phyloP scores from a whole-genome alignment of 768 basidiomycete genomes.

The Naganishia kalamii region DNA sequence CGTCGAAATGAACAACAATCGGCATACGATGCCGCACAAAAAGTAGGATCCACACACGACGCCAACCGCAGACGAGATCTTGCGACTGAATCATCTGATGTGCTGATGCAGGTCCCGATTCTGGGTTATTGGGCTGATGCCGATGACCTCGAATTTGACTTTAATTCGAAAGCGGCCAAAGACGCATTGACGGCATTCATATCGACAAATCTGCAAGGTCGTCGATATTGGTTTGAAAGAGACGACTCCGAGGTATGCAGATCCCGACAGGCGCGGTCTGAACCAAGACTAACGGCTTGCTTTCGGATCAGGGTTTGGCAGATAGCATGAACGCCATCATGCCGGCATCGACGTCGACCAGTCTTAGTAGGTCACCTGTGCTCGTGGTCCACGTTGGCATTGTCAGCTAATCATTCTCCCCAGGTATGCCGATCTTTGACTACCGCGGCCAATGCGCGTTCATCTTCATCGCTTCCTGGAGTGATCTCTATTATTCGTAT shows the following conservation, averaged over 20 bases:
- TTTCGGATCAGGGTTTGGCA: slow-evolving; percentile 11
- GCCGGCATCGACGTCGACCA: slow-evolving; percentile 17
- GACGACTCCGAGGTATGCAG: slow-evolving; percentile 35
- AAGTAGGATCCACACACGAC: slow-evolving; percentile 9
- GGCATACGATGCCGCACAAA: not conserved
- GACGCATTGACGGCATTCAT: slow-evolving; percentile 43
- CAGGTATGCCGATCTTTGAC: slow-evolving; percentile 43
- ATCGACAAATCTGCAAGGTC: slow-evolving; percentile 37
- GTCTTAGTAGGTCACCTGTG: slow-evolving; percentile 14
- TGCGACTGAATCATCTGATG: not conserved
- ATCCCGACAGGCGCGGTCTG: not conserved
- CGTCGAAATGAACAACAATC: not conserved
- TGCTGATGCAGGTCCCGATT: slow-evolving; percentile 33
- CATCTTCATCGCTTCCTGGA: slow-evolving; percentile 41
- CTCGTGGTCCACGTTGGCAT: not conserved
- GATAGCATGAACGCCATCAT: slow-evolving; percentile 22
- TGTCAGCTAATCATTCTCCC: not conserved
- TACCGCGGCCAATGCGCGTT: slow-evolving; percentile 42
- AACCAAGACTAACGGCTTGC: not conserved
- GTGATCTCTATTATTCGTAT: slow-evolving; percentile 40
- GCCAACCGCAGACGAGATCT: not conserved
- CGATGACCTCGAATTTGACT: slow-evolving; percentile 39
- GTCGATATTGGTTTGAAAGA: slow-evolving; percentile 40
- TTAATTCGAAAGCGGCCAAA: slow-evolving; percentile 32
- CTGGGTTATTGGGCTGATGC: slow-evolving; percentile 33